phyloP scores from a whole-genome alignment of 768 basidiomycete species.

The Clathrus columnatus region DNA sequence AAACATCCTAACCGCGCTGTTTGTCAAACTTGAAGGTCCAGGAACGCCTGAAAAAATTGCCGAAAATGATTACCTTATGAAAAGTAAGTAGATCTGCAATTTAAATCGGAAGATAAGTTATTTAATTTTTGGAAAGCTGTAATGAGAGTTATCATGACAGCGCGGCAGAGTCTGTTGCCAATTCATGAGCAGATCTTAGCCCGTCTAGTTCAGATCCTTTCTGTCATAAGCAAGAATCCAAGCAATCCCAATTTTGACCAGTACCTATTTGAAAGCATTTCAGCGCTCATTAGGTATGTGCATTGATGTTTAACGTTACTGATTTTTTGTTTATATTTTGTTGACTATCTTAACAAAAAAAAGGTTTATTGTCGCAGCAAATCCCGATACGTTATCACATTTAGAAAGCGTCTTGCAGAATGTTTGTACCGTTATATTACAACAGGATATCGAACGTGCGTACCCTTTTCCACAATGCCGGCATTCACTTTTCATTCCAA shows the following conservation, averaged over 20 bases:
- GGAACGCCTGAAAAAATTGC: conserved; percentile 86
- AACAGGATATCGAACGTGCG: conserved; percentile 89
- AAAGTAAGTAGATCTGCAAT: conserved; percentile 51
- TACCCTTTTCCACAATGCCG: conserved; percentile 1
- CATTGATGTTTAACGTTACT: conserved; percentile 4
- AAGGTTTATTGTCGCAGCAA: conserved; percentile 75
- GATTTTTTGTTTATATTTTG: not conserved
- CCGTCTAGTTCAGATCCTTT: conserved; percentile 75
- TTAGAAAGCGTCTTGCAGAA: conserved; percentile 82
- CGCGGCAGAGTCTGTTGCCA: conserved; percentile 67
- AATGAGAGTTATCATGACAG: conserved; percentile 90
- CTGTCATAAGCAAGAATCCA: conserved; percentile 88
- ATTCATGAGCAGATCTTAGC: conserved; percentile 54
- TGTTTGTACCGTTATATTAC: conserved; percentile 79
- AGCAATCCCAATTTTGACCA: conserved; percentile 98
- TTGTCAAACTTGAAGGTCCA: conserved; percentile 71
- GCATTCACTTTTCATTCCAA: not conserved
- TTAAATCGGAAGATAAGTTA: not conserved
- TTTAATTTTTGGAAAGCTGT: conserved; percentile 44
- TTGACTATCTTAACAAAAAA: not conserved
- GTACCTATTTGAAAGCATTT: conserved; percentile 92
- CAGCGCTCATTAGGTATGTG: conserved; percentile 77
- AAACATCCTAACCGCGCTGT: conserved; percentile 58
- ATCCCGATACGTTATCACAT: conserved; percentile 51
- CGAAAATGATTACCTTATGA: conserved; percentile 97